Conservation (phyloP, 2,329 filamentous ascomycete genomes). For the Colletotrichum theobromicola region DNA sequence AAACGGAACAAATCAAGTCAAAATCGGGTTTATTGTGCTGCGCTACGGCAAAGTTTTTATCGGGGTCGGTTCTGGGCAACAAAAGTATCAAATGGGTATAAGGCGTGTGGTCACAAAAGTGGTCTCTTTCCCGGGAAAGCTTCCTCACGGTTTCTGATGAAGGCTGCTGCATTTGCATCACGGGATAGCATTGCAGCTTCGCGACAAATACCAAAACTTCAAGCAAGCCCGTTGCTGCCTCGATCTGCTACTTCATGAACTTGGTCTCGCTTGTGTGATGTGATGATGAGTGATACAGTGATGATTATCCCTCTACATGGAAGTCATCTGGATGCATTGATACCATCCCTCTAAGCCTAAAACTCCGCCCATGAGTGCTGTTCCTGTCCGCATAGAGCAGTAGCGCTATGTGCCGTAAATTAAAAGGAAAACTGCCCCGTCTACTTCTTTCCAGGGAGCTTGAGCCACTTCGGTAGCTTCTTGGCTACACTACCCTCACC, state of each 20-base stretch:
- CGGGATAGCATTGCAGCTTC: conserved; percentile 34
- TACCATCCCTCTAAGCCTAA: background rate
- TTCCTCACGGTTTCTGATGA: conserved; percentile 33
- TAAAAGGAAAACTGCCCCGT: conserved; percentile 28
- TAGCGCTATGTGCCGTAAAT: conserved; percentile 19
- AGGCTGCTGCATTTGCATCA: conserved; percentile 27
- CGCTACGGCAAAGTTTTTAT: background rate
- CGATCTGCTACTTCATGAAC: background rate
- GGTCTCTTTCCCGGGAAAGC: conserved; percentile 27
- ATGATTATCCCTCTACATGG: background rate
- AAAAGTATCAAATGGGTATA: conserved; percentile 36
- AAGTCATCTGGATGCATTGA: background rate
- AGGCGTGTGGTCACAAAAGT: conserved; percentile 39
- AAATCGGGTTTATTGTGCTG: background rate
- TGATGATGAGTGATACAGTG: background rate
- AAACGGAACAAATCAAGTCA: conserved; percentile 48
- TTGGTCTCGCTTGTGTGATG: background rate
- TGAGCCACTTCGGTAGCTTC: conserved; percentile 73
- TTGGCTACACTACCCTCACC: conserved; percentile 41
- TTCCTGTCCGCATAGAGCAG: background rate
- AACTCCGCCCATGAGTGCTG: background rate
- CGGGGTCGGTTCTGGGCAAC: conserved; percentile 16
- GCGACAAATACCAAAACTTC: conserved; percentile 39
- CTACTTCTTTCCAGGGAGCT: conserved; percentile 74
- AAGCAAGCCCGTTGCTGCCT: conserved; percentile 8